These are phyloP conservation scores for Russula dissimulans DNA, from an alignment of 768 basidiomycete genomes.

Conservation along the genomic window DNA sequence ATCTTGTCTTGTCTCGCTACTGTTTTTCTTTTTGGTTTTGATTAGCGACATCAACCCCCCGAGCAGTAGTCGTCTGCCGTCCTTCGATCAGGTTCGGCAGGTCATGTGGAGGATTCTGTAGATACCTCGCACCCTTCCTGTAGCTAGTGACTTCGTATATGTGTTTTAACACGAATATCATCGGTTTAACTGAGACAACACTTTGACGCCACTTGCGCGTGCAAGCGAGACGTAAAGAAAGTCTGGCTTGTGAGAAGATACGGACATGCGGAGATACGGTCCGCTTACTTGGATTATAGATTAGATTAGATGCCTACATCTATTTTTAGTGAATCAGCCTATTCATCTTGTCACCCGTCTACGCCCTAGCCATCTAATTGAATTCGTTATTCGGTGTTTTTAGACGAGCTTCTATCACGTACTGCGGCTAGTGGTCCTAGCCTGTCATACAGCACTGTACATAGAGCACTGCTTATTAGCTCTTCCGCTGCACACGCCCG, in stretches of 20 bases:
- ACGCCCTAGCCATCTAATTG: no score
- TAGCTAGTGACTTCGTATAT: constrained; percentile 12
- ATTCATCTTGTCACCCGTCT: no score
- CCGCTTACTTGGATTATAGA: no score
- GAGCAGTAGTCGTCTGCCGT: not conserved
- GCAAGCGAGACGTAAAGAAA: not conserved
- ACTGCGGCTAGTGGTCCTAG: no score
- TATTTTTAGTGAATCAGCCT: no score
- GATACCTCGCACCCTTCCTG: constrained; percentile 14
- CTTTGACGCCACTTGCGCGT: not conserved
- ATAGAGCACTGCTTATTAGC: no score
- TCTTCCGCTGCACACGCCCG: no score
- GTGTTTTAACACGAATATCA: constrained; percentile 6
- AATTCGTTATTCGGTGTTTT: no score
- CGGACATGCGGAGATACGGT: no score
- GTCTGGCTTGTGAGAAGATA: constrained; percentile 41
- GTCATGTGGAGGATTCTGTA: constrained; percentile 5
- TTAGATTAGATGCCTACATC: no score
- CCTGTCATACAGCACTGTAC: no score
- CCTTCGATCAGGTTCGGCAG: not conserved
- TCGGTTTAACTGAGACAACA: not conserved
- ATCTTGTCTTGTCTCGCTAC: not conserved
- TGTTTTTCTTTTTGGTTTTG: not conserved
- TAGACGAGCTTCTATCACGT: no score
- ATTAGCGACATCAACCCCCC: constrained; percentile 1